These are phyloP conservation scores for Epichloe festucae DNA, from an alignment of 2,329 filamentous ascomycete genomes.

Conservation along the genomic window DNA sequence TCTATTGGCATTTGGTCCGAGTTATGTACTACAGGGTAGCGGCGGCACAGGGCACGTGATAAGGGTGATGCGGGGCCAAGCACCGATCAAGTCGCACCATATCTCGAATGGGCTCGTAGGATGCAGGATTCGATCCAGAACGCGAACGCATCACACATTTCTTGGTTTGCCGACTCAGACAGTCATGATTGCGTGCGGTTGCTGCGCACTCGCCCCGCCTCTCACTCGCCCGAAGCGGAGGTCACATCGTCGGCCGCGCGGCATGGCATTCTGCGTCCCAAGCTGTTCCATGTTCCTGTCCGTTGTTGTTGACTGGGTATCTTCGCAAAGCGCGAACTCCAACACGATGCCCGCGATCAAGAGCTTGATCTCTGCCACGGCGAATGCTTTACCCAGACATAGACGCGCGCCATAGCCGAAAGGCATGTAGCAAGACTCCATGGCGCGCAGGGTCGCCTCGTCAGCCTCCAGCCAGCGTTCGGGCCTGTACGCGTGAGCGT, in stretches of 20 bases:
- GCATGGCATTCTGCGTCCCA: constrained; percentile 4
- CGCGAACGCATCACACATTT: too few relatives aligned
- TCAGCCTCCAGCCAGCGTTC: constrained; percentile 5
- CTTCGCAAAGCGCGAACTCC: constrained; percentile 1
- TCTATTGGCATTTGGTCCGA: too few relatives aligned
- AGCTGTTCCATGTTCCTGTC: constrained; percentile 3
- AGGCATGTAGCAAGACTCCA: constrained; percentile 5
- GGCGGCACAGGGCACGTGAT: too few relatives aligned
- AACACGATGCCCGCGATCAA: constrained; percentile 1
- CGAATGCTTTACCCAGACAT: constrained; percentile 4
- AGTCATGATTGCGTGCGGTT: too few relatives aligned
- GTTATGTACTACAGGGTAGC: too few relatives aligned
- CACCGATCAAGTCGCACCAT: too few relatives aligned
- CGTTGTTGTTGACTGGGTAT: neutral
- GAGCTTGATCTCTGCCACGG: constrained; percentile 3
- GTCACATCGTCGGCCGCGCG: constrained; percentile 3
- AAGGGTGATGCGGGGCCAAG: too few relatives aligned
- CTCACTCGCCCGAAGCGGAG: neutral
- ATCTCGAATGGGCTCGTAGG: too few relatives aligned
- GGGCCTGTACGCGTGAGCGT: neutral
- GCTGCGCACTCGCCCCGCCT: neutral
- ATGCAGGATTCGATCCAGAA: neutral
- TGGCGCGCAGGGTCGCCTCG: neutral
- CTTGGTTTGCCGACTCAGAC: too few relatives aligned
- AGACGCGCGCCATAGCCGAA: constrained; percentile 5